Evolutionary conservation across 2,329 filamentous ascomycete species (phyloP).

Genomic region (Phoma sp.): DNA sequence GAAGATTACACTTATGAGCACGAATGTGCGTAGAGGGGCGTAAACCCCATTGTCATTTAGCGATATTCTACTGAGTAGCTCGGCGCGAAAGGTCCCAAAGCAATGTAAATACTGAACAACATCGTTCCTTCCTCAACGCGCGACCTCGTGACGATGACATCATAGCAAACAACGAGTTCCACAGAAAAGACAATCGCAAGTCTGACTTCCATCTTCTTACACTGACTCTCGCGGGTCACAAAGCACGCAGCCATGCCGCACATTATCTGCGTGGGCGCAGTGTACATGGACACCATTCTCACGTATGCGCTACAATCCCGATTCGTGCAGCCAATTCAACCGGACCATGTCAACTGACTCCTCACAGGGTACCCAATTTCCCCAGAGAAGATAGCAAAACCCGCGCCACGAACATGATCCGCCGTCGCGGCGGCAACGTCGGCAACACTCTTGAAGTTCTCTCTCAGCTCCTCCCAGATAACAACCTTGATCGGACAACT

Average conservation of each 20-base stretch:
- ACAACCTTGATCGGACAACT: background rate
- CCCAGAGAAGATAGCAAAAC: constrained; percentile 75
- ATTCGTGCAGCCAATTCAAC: background rate
- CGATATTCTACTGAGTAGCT: constrained; percentile 32
- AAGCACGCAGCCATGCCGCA: constrained; percentile 37
- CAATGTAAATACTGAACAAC: constrained; percentile 15
- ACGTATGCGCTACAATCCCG: constrained; percentile 55
- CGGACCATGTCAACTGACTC: background rate
- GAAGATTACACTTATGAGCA: constrained; percentile 73
- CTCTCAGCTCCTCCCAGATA: constrained; percentile 56
- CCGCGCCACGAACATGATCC: constrained; percentile 64
- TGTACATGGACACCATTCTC: constrained; percentile 74
- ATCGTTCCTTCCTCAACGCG: background rate
- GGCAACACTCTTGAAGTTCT: constrained; percentile 75
- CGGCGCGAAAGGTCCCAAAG: constrained; percentile 30
- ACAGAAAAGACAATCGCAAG: background rate
- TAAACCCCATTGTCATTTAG: constrained; percentile 22
- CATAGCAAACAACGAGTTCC: constrained; percentile 14
- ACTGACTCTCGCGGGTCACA: background rate
- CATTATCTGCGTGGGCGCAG: constrained; percentile 69
- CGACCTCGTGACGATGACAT: constrained; percentile 11
- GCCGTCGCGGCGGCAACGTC: constrained; percentile 74
- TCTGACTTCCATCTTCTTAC: background rate
- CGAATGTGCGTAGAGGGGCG: constrained; percentile 64
- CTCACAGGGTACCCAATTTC: constrained; percentile 65